These are phyloP conservation scores for Stenogyne calaminthoides DNA, from an alignment of 305 asterid species.

Conservation along the genomic window DNA sequence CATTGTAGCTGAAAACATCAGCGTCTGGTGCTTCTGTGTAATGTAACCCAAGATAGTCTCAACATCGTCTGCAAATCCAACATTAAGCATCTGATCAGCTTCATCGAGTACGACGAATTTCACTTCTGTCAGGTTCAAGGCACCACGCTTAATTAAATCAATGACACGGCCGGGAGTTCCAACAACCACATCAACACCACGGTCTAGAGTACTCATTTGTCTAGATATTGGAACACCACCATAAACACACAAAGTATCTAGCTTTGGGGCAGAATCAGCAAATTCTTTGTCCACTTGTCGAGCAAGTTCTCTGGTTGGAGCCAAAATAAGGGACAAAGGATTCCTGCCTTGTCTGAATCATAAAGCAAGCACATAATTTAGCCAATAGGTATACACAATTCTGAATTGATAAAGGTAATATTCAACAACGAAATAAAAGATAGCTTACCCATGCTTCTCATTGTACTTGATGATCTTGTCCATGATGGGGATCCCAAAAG, in stretches of 20 bases:
- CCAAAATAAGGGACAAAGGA: constrained; percentile 79
- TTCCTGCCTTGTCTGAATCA: constrained; percentile 71
- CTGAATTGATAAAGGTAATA: not conserved
- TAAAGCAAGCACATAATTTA: constrained; percentile 21
- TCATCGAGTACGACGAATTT: constrained; percentile 91
- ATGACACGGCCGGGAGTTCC: constrained; percentile 97
- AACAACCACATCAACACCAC: constrained; percentile 81
- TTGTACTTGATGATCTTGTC: constrained; percentile 82
- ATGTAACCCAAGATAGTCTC: constrained; percentile 78
- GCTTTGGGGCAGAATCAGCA: constrained; percentile 68
- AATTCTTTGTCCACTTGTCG: constrained; percentile 93
- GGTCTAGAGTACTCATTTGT: constrained; percentile 86
- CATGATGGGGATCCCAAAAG: constrained; percentile 93
- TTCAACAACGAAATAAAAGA: not conserved
- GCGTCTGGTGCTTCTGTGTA: constrained; percentile 78
- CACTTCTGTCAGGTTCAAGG: constrained; percentile 70
- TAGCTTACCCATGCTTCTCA: constrained; percentile 77
- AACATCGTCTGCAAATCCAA: constrained; percentile 92
- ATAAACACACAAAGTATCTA: constrained; percentile 85
- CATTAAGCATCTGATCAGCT: constrained; percentile 99
- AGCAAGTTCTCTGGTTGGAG: constrained; percentile 98
- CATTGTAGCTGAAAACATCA: constrained; percentile 99
- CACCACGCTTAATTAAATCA: constrained; percentile 89
- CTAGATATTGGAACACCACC: constrained; percentile 83
- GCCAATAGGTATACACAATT: not conserved